Evolutionary conservation across 2,329 filamentous ascomycete genomes (phyloP).

Genomic region (Colletotrichum ledebouriae): DNA sequence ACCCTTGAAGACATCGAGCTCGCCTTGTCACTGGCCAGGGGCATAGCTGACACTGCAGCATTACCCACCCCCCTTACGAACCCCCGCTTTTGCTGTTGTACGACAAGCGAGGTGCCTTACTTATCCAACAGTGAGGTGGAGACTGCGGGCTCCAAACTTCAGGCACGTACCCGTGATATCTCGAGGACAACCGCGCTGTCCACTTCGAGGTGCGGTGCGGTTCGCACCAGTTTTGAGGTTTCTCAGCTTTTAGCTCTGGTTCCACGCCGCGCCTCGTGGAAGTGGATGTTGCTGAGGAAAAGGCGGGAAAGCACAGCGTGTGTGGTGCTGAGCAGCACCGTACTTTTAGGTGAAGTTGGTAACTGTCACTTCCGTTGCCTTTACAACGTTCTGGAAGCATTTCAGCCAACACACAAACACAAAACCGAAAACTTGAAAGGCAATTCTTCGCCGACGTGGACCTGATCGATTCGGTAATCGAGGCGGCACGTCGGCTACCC

Average conservation of each 20-base stretch:
- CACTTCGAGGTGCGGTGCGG: background rate
- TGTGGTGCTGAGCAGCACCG: background rate
- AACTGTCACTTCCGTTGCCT: background rate
- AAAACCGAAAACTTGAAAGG: background rate
- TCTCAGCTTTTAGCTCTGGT: background rate
- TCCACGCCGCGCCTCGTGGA: slow-evolving; percentile 1
- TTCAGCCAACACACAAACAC: slow-evolving; percentile 1
- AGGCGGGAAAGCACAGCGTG: slow-evolving; percentile 9
- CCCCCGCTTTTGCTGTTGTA: slow-evolving; percentile 20
- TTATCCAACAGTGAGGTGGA: background rate
- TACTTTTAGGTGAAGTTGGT: too few relatives aligned
- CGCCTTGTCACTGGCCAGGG: slow-evolving; percentile 36
- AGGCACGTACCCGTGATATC: slow-evolving; percentile 33
- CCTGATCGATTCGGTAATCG: slow-evolving; percentile 11
- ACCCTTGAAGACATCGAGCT: slow-evolving; percentile 36
- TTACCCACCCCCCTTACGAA: slow-evolving; percentile 20
- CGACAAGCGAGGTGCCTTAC: slow-evolving; percentile 6
- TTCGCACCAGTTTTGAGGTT: background rate
- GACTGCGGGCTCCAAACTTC: background rate
- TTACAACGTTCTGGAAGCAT: background rate
- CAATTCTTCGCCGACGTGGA: slow-evolving; percentile 15
- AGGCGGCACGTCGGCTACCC: slow-evolving; percentile 5
- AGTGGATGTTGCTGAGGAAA: slow-evolving; percentile 7
- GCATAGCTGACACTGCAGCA: slow-evolving; percentile 24
- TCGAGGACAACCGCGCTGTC: slow-evolving; percentile 28